Evolutionary conservation across 176 grass and related monocot species (phyloP).

Genomic region (Hyparrhenia diplandra): DNA sequence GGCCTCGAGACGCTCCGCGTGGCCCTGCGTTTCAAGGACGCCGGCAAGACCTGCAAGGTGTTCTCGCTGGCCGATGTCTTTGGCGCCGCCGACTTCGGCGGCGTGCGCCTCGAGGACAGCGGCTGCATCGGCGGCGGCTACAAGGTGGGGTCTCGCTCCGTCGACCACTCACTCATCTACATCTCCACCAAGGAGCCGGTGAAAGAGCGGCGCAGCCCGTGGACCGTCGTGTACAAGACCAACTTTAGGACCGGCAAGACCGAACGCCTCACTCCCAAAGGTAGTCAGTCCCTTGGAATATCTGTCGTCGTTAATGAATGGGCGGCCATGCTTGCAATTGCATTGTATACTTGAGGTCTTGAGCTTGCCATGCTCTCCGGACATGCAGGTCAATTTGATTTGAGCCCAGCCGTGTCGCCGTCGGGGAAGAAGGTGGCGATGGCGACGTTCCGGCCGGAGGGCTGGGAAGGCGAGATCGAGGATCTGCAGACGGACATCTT

Average conservation of each 20-base stretch:
- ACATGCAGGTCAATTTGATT: too few species aligned
- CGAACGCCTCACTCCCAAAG: background rate
- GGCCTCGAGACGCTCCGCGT: conserved; percentile 19
- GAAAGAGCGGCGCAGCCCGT: background rate
- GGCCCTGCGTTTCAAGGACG: background rate
- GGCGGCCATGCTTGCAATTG: too few species aligned
- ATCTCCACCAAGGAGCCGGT: background rate
- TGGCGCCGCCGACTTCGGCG: background rate
- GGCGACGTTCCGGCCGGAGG: background rate
- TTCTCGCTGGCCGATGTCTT: background rate
- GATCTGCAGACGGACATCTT: background rate
- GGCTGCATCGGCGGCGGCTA: background rate
- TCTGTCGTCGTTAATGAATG: too few species aligned
- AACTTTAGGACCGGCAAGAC: background rate
- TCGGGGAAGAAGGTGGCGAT: background rate
- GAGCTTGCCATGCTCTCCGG: too few species aligned
- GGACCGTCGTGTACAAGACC: background rate
- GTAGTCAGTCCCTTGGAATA: too few species aligned
- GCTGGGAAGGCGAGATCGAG: background rate
- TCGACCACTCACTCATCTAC: background rate
- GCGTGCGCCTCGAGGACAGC: background rate
- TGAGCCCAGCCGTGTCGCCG: background rate
- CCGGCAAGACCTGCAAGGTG: background rate
- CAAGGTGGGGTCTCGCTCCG: background rate
- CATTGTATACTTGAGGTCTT: too few species aligned